Percentiles rank a stretch among this genome's conserved stretches.
Conservation (phyloP, 75 land plant genomes). For the Picea sitchensis region DNA sequence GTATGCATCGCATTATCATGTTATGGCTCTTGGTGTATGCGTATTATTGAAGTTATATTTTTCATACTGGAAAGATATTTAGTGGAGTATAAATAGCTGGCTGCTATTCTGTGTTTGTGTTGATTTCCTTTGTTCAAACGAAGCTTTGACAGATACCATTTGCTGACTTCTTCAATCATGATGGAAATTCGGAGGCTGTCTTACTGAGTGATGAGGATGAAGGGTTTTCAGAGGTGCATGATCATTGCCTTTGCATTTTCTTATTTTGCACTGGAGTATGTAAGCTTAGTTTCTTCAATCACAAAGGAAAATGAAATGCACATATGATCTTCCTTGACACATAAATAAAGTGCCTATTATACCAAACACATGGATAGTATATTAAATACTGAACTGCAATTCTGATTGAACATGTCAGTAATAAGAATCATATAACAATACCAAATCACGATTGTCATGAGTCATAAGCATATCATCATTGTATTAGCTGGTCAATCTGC, state of each 20-base stretch:
- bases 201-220: slow-evolving; percentile 66
- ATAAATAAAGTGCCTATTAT: background rate
- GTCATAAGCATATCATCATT: background rate
- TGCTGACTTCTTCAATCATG: slow-evolving; percentile 95
- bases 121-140: slow-evolving; percentile 1
- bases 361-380: background rate
- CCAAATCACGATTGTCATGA: background rate
- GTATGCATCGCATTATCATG: slow-evolving; percentile 24
- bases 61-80: background rate
- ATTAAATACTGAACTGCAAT: background rate
- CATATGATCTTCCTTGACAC: background rate
- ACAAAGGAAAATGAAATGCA: background rate
- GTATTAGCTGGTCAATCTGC: background rate
- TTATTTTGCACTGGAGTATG: background rate
- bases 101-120: slow-evolving; percentile 1
- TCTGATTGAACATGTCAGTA: background rate
- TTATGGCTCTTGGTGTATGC: background rate
- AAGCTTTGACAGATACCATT: slow-evolving; percentile 71
- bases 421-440: background rate
- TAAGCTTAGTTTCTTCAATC: background rate
- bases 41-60: background rate
- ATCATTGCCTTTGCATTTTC: background rate
- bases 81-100: background rate
- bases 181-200: slow-evolving; percentile 59
- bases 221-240: slow-evolving; percentile 63